Percentiles rank a stretch among this genome's conserved stretches.
Conservation (phyloP, 768 basidiomycete genomes). For the Lactifluus pinguis region DNA sequence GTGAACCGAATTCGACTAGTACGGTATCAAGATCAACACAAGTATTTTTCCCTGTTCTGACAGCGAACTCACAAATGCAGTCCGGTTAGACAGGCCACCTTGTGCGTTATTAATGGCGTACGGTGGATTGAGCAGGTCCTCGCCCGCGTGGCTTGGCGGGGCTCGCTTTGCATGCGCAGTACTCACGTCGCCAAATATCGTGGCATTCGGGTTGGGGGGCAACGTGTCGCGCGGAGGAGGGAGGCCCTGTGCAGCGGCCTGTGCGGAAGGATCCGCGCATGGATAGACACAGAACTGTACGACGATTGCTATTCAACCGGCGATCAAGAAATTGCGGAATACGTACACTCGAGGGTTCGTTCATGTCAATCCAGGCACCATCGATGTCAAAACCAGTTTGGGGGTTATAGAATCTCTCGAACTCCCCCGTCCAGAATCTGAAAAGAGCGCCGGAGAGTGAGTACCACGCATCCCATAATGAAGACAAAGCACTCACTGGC, state of each 20-base stretch:
- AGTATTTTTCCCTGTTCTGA: background rate
- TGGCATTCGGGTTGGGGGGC: constrained; percentile 44
- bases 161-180: constrained; percentile 22
- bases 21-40: background rate
- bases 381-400: constrained; percentile 53
- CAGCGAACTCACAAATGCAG: constrained; percentile 38
- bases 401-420: constrained; percentile 35
- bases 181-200: constrained; percentile 36
- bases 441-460: too few species aligned
- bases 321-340: too few species aligned
- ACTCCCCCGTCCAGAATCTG: too few species aligned
- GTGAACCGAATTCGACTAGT: constrained; percentile 34
- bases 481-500: constrained; percentile 31
- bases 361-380: constrained; percentile 72
- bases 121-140: constrained; percentile 41
- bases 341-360: constrained; percentile 53
- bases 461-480: constrained; percentile 19
- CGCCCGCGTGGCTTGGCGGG: constrained; percentile 19
- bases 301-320: background rate
- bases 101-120: constrained; percentile 36
- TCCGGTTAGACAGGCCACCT: constrained; percentile 37
- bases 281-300: constrained; percentile 53
- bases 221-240: constrained; percentile 44
- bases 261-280: constrained; percentile 48
- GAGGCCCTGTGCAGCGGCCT: constrained; percentile 39